Evolutionary conservation across 768 basidiomycete species (phyloP).

Genomic region (Tulasnella sp.): DNA sequence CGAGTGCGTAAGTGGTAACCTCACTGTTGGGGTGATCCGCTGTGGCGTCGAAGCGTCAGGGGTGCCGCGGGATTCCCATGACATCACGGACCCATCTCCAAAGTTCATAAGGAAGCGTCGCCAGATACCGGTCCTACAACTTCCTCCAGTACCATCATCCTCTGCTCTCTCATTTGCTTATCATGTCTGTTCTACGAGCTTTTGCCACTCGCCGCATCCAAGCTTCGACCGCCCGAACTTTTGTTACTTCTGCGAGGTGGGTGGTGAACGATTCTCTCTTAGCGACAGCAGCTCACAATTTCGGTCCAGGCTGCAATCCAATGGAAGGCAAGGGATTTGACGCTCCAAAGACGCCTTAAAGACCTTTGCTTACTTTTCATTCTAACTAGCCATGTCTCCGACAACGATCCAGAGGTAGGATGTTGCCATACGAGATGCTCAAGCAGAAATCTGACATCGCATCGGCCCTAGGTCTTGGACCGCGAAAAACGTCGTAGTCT

Average conservation of each 20-base stretch:
- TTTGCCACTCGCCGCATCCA: neutral
- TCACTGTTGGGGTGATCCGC: constrained; percentile 10
- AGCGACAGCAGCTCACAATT: neutral
- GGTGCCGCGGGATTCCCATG: neutral
- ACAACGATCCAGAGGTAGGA: constrained; percentile 28
- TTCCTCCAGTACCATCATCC: constrained; percentile 2
- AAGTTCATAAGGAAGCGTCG: constrained; percentile 22
- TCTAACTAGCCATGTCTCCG: constrained; percentile 22
- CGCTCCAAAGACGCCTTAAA: neutral
- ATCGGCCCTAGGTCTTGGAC: constrained; percentile 19
- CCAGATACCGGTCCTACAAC: neutral
- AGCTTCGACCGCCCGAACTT: neutral
- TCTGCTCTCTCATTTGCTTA: neutral
- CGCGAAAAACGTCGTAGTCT: constrained; percentile 28
- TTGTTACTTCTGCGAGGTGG: constrained; percentile 19
- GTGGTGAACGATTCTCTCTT: neutral
- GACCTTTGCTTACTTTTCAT: neutral
- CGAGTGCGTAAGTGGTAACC: neutral
- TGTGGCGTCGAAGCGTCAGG: constrained; percentile 6
- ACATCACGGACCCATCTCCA: neutral
- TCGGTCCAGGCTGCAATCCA: constrained; percentile 19
- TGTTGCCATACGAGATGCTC: neutral
- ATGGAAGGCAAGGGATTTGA: constrained; percentile 12
- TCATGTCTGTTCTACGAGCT: constrained; percentile 9
- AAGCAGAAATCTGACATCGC: neutral